Conservation (phyloP, 345 rosid genomes). For the Odontarrhena argentea region DNA sequence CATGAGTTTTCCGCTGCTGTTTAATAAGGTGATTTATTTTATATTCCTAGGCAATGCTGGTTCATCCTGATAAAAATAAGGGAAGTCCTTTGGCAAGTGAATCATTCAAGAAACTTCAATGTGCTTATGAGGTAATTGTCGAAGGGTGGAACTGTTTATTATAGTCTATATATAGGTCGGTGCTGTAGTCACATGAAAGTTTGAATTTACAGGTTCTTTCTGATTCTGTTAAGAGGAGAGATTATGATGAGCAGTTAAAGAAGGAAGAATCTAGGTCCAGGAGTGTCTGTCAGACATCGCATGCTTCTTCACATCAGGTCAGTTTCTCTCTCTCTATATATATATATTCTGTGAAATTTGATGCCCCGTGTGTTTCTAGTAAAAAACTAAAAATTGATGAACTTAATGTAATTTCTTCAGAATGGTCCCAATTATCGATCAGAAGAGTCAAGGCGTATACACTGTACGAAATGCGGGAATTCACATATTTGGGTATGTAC, state of each 20-base stretch:
- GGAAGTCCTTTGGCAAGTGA: conserved; percentile 94
- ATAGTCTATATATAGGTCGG: background rate
- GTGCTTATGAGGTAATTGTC: conserved; percentile 84
- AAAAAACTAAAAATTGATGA: background rate
- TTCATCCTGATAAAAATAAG: conserved; percentile 98
- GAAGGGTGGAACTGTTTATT: background rate
- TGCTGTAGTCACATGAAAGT: background rate
- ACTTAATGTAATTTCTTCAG: conserved; percentile 44
- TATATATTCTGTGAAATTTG: conserved; percentile 13
- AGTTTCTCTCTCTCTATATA: background rate
- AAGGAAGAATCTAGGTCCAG: conserved; percentile 69
- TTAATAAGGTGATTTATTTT: conserved; percentile 22
- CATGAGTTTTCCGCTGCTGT: conserved; percentile 9
- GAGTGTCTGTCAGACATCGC: conserved; percentile 55
- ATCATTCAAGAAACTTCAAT: conserved; percentile 95
- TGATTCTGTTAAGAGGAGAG: conserved; percentile 71
- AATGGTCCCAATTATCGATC: conserved; percentile 55
- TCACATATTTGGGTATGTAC: conserved; percentile 95
- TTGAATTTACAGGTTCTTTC: conserved; percentile 67
- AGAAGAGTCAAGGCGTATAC: conserved; percentile 91
- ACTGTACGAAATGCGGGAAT: conserved; percentile 83
- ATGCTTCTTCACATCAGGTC: conserved; percentile 61
- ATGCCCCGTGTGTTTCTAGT: conserved; percentile 1
- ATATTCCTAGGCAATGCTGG: conserved; percentile 86
- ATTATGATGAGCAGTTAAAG: conserved; percentile 81